Evolutionary conservation across 805 yeast species (phyloP).

Genomic region (Wickerhamomyces mucosus): DNA sequence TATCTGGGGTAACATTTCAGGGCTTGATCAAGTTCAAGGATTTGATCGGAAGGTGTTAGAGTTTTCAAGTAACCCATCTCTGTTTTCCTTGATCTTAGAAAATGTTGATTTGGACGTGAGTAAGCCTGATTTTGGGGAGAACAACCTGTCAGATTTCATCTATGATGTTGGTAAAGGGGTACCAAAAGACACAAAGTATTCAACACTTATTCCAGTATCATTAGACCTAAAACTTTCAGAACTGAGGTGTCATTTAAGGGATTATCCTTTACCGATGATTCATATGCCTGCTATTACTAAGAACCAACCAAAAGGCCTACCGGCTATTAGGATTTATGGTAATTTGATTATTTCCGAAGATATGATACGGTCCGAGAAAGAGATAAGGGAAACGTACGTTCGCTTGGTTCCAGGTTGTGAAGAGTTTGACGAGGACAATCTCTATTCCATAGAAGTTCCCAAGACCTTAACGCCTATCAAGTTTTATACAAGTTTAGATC

Average conservation of each 20-base stretch:
- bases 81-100: conserved; percentile 41
- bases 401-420: conserved; percentile 46
- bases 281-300: conserved; percentile 50
- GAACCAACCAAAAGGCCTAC: conserved; percentile 12
- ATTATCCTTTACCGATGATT: conserved; percentile 77
- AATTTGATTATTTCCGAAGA: conserved; percentile 64
- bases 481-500: conserved; percentile 49
- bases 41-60: conserved; percentile 38
- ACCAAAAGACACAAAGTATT: conserved; percentile 60
- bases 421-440: conserved; percentile 28
- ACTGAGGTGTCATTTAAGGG: conserved; percentile 63
- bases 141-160: conserved; percentile 50
- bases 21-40: conserved; percentile 25
- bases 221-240: conserved; percentile 50
- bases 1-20: conserved; percentile 31
- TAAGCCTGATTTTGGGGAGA: conserved; percentile 42
- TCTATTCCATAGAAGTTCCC: conserved; percentile 54
- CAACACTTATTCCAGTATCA: conserved; percentile 57
- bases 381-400: conserved; percentile 50
- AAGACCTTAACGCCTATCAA: conserved; percentile 73
- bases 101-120: conserved; percentile 38
- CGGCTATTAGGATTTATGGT: conserved; percentile 41
- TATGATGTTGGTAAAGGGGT: conserved; percentile 73
- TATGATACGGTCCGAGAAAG: conserved; percentile 37
- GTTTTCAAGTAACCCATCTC: conserved; percentile 38